Evolutionary conservation across 1,139 yeast species (phyloP).

Genomic region (Pichiaceae sp.): DNA sequence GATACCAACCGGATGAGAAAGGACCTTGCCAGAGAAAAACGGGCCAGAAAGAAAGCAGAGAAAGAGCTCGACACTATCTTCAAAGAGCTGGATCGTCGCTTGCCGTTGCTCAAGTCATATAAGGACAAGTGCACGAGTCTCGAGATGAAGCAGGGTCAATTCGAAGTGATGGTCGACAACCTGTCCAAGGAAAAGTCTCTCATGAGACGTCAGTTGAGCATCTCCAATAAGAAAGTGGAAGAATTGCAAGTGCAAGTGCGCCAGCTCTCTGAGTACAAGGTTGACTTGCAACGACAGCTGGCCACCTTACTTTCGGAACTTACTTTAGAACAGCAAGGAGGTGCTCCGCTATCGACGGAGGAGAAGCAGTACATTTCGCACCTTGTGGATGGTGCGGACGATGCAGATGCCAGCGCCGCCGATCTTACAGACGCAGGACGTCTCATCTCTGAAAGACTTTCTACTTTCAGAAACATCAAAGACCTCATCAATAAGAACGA

Average conservation of each 20-base stretch:
- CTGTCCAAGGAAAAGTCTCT: conserved; percentile 35
- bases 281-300: conserved; percentile 74
- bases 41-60: conserved; percentile 65
- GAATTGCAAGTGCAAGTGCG: conserved; percentile 30
- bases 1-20: conserved; percentile 61
- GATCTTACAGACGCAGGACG: conserved; percentile 54
- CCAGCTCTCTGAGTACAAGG: conserved; percentile 45
- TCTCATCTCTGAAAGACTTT: conserved; percentile 64
- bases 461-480: conserved; percentile 55
- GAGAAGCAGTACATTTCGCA: conserved; percentile 20
- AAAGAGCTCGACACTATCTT: conserved; percentile 64
- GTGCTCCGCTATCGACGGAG: conserved; percentile 18
- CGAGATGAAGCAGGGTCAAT: conserved; percentile 44
- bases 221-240: conserved; percentile 24
- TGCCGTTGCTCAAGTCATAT: conserved; percentile 70
- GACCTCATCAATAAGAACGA: conserved; percentile 72
- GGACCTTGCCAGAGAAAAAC: conserved; percentile 60
- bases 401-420: conserved; percentile 32
- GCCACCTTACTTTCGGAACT: conserved; percentile 65
- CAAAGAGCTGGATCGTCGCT: conserved; percentile 68
- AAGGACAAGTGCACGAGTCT: conserved; percentile 41
- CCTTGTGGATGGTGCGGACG: conserved; percentile 26
- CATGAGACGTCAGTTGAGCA: conserved; percentile 22
- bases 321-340: conserved; percentile 40
- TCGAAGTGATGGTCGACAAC: conserved; percentile 38